Base-by-base conservation (phyloP, 345 rosid species). In the Conringia planisiliqua region DNA sequence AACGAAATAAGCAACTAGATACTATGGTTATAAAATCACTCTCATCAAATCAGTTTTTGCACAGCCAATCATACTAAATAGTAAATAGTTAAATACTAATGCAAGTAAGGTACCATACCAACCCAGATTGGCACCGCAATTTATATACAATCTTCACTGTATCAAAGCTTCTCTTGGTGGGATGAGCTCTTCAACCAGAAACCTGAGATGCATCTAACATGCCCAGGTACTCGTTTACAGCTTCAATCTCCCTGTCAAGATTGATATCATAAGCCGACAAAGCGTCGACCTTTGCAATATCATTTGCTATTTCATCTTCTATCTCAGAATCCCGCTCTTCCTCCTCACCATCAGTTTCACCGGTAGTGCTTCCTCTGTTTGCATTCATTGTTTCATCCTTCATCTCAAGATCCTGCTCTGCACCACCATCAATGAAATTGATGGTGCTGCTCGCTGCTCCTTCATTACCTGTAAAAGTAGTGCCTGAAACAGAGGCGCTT, bases 251-350 rank as follows among this genome's bases (percentile, higher is more conserved):
- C 79, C 36, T 78, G 1, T 83, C 75, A 50, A 91, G 85, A 64
- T 89, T 92, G 57, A 86, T 86, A 71, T 91, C 97, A 42, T 90
- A 95, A 80, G 90, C 97, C 0, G 97, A 82, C 32, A 87, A 78
- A 3, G 82, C 88, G 72, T 90, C 93, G 1, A 47, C 80, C 20
- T 35, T 66, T 16, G 83, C 86, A 68, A 95, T 30, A 67, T 87
- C 97, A 5, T 76, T 68, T 4, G 93, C 84, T 43, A 91, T 81
- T 52, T 89, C 90, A 39, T 55, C 89, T 82, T 90, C 98, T 84
- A 88, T 85, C 84, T 91, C 96, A 51, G 50, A 30, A 74, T 94
- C 98, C 39, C 97, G 87, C 46, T 76, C 79, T 61, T 76, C 79
- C 35, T 39, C 32, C 33, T 38, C 32, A 18, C 22, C 82, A 5